These are phyloP conservation scores for Fragilaria radians DNA, from an alignment of 108 stramenopile genomes.

Conservation along the genomic window DNA sequence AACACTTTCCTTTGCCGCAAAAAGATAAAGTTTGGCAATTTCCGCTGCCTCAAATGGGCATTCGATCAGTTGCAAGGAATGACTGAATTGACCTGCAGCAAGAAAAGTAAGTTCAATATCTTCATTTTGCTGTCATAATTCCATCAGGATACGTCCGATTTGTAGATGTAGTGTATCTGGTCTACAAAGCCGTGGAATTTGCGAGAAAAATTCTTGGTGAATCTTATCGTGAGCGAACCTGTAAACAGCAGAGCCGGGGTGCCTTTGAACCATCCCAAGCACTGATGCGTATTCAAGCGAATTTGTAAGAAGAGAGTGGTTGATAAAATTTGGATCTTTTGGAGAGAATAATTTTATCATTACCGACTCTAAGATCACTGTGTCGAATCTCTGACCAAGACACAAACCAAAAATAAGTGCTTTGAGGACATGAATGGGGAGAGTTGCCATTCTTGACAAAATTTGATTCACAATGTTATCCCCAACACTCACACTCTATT, in stretches of 20 bases:
- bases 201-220: conserved; percentile 23
- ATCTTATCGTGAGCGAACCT: conserved; percentile 37
- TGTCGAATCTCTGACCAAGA: neutral
- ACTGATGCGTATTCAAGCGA: neutral
- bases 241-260: conserved; percentile 4
- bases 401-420: neutral
- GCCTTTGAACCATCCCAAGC: neutral
- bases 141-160: conserved; percentile 21
- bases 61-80: conserved; percentile 3
- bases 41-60: neutral
- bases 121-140: conserved; percentile 7
- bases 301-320: neutral
- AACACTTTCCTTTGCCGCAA: conserved; percentile 27
- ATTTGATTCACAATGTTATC: neutral
- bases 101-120: conserved; percentile 30
- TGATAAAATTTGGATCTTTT: neutral
- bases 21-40: conserved; percentile 16
- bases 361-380: neutral
- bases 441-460: neutral
- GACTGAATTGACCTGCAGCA: conserved; percentile 34
- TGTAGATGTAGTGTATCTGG: conserved; percentile 10
- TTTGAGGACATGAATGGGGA: neutral
- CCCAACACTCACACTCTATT: neutral
- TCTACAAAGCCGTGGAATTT: conserved; percentile 10
- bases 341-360: conserved; percentile 14